A percentile compares a stretch with the other conserved stretches of the same genome.
Conservation (phyloP, 1,284 basidiomycete species). For the Psilocybe mexicana region DNA sequence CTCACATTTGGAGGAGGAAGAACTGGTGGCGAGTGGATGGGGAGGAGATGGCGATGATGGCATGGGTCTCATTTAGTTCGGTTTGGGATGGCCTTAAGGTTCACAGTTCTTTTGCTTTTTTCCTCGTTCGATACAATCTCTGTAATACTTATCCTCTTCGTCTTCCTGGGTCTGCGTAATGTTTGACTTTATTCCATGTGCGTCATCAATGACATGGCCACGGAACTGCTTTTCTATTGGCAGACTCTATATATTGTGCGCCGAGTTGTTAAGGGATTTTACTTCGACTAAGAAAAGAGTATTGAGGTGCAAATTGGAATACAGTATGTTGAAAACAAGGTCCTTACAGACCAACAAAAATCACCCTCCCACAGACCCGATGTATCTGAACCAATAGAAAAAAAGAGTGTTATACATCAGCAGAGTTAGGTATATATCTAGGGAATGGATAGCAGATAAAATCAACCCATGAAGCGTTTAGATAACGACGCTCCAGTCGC, state of each 20-base stretch:
- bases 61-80: slow-evolving; percentile 56
- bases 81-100: not conserved
- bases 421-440: slow-evolving; percentile 1
- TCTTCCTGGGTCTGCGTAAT: not conserved
- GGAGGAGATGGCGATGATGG: slow-evolving; percentile 64
- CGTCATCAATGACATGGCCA: not conserved
- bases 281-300: not conserved
- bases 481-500: slow-evolving; percentile 79
- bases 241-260: not conserved
- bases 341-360: not conserved
- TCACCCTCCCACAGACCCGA: not conserved
- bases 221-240: not conserved
- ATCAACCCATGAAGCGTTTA: not conserved
- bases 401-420: not conserved
- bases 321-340: too few relatives aligned
- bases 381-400: not conserved
- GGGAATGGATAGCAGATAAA: not conserved
- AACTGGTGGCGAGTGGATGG: slow-evolving; percentile 58
- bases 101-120: not conserved
- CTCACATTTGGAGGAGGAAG: slow-evolving; percentile 46
- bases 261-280: not conserved
- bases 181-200: not conserved
- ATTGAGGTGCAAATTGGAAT: too few relatives aligned
- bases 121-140: slow-evolving; percentile 1
- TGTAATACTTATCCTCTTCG: slow-evolving; percentile 7